Conservation (phyloP, 257 asterid genomes). For the Ocimum tenuiflorum region DNA sequence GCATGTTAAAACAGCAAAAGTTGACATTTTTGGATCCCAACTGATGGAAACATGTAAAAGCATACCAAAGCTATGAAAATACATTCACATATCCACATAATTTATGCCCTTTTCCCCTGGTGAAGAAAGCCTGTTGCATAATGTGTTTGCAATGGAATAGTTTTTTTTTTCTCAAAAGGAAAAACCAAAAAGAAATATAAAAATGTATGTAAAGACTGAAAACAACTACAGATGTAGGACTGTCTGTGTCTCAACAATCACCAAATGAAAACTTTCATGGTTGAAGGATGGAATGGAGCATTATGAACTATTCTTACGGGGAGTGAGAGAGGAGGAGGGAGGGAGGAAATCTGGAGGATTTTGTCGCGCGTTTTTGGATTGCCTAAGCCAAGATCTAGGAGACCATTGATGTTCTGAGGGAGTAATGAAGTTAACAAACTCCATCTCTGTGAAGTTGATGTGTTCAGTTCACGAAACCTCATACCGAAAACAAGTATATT, state of each 20-base stretch:
- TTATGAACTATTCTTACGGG: conserved; percentile 3
- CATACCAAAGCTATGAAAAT: no score
- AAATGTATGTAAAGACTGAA: no score
- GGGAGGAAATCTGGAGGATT: not conserved
- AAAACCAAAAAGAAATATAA: not conserved
- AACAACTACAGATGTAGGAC: not conserved
- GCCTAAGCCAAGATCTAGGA: conserved; percentile 56
- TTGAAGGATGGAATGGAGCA: not conserved
- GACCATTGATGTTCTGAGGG: conserved; percentile 68
- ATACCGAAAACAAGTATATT: conserved; percentile 64
- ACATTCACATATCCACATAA: not conserved
- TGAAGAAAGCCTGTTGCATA: not conserved
- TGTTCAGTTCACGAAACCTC: conserved; percentile 97
- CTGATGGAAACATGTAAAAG: not conserved
- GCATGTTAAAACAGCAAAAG: not conserved
- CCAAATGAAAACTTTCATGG: no score
- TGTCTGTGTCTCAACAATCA: not conserved
- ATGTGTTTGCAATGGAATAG: not conserved
- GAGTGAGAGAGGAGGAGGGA: no score
- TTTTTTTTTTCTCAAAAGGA: no score
- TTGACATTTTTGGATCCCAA: not conserved
- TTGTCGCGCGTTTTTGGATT: not conserved
- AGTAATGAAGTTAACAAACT: conserved; percentile 64
- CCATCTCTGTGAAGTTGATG: conserved; percentile 83
- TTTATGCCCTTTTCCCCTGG: not conserved